These are phyloP conservation scores for Acacia pycnantha DNA, from an alignment of 331 rosid species.

Conservation along the genomic window DNA sequence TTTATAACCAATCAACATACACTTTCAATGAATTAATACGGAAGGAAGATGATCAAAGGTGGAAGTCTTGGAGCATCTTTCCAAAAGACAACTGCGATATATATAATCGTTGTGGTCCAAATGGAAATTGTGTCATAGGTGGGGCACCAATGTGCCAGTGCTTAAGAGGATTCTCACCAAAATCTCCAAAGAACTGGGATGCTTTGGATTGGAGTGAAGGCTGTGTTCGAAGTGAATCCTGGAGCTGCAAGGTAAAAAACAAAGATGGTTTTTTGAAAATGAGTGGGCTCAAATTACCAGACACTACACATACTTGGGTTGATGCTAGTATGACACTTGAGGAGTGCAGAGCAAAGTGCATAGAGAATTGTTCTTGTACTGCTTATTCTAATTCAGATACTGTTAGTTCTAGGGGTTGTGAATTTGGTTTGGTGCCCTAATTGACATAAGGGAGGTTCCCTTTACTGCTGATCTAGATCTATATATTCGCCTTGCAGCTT, in stretches of 20 bases:
- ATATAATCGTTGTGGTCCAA: conserved; percentile 37
- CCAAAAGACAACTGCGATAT: conserved; percentile 36
- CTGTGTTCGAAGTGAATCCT: conserved; percentile 14
- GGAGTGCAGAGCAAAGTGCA: no score
- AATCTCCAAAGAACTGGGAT: neutral
- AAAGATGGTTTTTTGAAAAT: conserved; percentile 16
- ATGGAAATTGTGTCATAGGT: conserved; percentile 26
- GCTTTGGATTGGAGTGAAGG: conserved; percentile 13
- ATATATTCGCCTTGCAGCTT: conserved; percentile 8
- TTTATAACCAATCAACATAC: no score
- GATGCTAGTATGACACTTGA: neutral
- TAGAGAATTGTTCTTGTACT: no score
- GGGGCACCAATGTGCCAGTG: conserved; percentile 5
- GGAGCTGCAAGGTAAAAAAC: conserved; percentile 12
- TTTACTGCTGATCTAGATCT: conserved; percentile 26
- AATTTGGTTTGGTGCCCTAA: neutral
- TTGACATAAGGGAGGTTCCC: neutral
- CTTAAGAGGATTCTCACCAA: conserved; percentile 30
- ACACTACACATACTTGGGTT: conserved; percentile 25
- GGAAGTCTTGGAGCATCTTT: neutral
- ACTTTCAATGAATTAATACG: no score
- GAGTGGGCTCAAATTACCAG: conserved; percentile 24
- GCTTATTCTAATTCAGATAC: no score
- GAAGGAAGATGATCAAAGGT: no score
- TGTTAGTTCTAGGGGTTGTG: neutral